A percentile compares a stretch with the other conserved stretches of the same genome.
phyloP scores from a whole-genome alignment of 495 filamentous ascomycete genomes.

The Penicillium chermesinum region DNA sequence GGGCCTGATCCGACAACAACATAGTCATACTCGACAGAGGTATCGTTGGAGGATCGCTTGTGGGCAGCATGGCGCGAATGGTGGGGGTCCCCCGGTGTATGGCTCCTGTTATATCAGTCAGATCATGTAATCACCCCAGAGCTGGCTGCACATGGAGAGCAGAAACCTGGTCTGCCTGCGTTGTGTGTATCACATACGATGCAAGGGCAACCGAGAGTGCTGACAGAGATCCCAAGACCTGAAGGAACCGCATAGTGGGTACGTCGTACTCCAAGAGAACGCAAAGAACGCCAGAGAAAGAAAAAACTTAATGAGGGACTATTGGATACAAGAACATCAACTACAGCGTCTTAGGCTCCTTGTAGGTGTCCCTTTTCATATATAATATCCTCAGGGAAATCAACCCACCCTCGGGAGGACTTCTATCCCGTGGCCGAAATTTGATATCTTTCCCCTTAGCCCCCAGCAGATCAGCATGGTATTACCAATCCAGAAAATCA shows the following conservation, averaged over 20 bases:
- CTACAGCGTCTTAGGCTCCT: not conserved
- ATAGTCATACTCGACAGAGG: slow-evolving; percentile 50
- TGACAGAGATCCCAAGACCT: slow-evolving; percentile 13
- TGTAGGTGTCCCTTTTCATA: too few species aligned
- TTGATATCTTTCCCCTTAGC: too few species aligned
- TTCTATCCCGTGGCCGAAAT: not conserved
- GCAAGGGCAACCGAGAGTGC: slow-evolving; percentile 13
- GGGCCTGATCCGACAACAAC: slow-evolving; percentile 60
- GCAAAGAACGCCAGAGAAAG: not conserved
- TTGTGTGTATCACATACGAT: slow-evolving; percentile 21
- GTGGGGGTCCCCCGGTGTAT: not conserved
- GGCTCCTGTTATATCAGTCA: not conserved
- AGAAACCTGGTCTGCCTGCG: too few species aligned
- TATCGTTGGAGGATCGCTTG: slow-evolving; percentile 5
- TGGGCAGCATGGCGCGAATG: slow-evolving; percentile 9
- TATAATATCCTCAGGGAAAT: too few species aligned
- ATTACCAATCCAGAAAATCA: too few species aligned
- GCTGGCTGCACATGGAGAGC: not conserved
- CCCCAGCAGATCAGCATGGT: too few species aligned
- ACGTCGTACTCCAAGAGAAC: not conserved
- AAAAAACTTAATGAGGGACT: slow-evolving; percentile 2
- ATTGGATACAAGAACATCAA: not conserved
- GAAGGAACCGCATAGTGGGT: slow-evolving; percentile 17
- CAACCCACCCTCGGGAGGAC: not conserved
- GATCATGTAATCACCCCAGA: not conserved